Evolutionary conservation across 192 early-diverging fungal genomes (phyloP).

Genomic region (Backusella luteola): DNA sequence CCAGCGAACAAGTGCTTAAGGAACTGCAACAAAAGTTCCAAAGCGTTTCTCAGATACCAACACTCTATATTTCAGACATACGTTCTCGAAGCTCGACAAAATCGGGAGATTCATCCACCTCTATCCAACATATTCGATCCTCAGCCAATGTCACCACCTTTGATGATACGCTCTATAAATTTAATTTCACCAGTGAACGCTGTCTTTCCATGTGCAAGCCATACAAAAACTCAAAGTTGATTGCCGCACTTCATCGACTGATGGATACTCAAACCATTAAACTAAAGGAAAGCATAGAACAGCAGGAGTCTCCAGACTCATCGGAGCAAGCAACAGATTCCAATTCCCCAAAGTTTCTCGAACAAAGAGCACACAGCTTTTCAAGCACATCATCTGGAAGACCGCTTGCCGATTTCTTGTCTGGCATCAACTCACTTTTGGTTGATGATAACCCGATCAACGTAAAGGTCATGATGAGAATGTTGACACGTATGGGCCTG

Average conservation of each 20-base stretch:
- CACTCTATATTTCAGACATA: background rate
- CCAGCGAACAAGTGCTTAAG: background rate
- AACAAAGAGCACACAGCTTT: background rate
- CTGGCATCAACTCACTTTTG: conserved; percentile 36
- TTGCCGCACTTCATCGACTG: background rate
- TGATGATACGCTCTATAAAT: background rate
- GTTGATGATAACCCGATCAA: conserved; percentile 77
- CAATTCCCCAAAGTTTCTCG: background rate
- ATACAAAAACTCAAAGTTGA: background rate
- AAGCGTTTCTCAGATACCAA: background rate
- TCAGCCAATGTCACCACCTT: background rate
- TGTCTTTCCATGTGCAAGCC: background rate
- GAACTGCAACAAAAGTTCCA: background rate
- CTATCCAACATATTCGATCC: background rate
- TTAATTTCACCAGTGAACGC: background rate
- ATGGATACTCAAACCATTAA: background rate
- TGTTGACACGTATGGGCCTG: conserved; percentile 39
- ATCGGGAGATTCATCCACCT: background rate
- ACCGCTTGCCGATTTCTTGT: background rate
- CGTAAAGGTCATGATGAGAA: conserved; percentile 59
- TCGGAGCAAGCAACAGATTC: background rate
- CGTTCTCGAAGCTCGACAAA: background rate
- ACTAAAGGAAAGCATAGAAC: background rate
- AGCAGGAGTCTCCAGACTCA: background rate
- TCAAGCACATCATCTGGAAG: background rate